phyloP scores from a whole-genome alignment of 805 yeast genomes.

The Saccharomycopsis schoenii region DNA sequence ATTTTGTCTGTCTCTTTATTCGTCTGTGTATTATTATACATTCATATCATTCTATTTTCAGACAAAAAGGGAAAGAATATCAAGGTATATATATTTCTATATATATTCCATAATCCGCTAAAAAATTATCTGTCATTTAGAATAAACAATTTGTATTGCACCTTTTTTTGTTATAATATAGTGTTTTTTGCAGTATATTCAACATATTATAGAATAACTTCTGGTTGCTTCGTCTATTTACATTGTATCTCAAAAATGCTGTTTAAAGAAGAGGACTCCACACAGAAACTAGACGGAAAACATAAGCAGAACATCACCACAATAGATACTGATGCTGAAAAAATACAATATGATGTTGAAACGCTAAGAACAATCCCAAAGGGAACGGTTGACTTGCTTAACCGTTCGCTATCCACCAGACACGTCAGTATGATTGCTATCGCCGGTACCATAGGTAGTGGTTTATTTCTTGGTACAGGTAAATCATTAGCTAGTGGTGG shows the following conservation, averaged over 20 bases:
- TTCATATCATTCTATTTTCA: background rate
- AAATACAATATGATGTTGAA: background rate
- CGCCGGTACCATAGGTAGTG: slow-evolving; percentile 50
- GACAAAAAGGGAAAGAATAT: background rate
- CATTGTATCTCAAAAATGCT: background rate
- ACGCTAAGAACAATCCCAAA: background rate
- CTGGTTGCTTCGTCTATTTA: background rate
- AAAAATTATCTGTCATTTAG: too few species aligned
- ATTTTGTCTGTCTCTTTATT: background rate
- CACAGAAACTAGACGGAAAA: background rate
- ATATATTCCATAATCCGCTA: too few species aligned
- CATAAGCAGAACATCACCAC: background rate
- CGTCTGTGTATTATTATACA: background rate
- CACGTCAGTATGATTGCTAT: slow-evolving; percentile 57
- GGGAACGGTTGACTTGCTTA: background rate
- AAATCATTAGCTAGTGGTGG: slow-evolving; percentile 41
- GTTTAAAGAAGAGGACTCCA: background rate
- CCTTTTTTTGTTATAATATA: too few species aligned
- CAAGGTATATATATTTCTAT: background rate
- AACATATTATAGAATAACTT: too few species aligned
- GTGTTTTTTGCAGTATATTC: too few species aligned
- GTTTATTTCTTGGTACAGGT: slow-evolving; percentile 48
- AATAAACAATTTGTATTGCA: too few species aligned
- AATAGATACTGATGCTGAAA: background rate
- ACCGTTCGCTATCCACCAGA: slow-evolving; percentile 21